A percentile compares a stretch with the other conserved stretches of the same genome.
Evolutionary conservation across 23 red algal genomes (phyloP).

Genomic region (Gracilaria vermiculophylla): DNA sequence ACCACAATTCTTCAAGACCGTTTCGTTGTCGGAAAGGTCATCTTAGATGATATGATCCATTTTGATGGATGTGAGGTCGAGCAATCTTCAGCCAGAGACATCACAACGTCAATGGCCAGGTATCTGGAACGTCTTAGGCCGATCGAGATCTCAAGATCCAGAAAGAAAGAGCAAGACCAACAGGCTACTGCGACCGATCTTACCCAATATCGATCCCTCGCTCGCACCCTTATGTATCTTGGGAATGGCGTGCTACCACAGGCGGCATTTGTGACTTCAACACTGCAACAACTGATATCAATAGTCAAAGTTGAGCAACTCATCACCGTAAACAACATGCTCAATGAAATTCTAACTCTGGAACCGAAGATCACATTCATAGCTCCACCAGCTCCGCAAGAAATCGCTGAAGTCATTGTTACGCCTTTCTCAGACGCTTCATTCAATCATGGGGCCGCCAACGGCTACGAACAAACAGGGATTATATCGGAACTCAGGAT

Average conservation of each 20-base stretch:
- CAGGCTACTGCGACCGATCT: not conserved
- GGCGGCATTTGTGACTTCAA: not conserved
- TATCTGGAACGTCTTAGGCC: conserved; percentile 7
- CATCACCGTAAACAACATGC: not conserved
- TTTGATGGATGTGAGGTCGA: conserved; percentile 36
- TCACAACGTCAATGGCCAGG: not conserved
- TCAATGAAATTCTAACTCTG: not conserved
- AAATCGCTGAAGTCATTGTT: not conserved
- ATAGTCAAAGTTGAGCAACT: not conserved
- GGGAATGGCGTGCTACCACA: conserved; percentile 3
- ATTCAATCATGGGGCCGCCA: not conserved
- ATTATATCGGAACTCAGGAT: not conserved
- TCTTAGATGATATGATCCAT: not conserved
- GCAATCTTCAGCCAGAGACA: not conserved
- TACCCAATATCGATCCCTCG: not conserved
- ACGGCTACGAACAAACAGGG: not conserved
- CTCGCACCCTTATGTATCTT: conserved; percentile 3
- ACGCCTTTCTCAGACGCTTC: not conserved
- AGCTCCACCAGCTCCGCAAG: not conserved
- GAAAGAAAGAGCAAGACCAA: not conserved
- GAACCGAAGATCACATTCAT: not conserved
- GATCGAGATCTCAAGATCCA: not conserved
- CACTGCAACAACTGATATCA: not conserved
- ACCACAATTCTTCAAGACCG: not conserved
- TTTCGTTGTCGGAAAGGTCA: conserved; percentile 1